Conservation (phyloP, 495 filamentous ascomycete species). For the Cercophora scortea region DNA sequence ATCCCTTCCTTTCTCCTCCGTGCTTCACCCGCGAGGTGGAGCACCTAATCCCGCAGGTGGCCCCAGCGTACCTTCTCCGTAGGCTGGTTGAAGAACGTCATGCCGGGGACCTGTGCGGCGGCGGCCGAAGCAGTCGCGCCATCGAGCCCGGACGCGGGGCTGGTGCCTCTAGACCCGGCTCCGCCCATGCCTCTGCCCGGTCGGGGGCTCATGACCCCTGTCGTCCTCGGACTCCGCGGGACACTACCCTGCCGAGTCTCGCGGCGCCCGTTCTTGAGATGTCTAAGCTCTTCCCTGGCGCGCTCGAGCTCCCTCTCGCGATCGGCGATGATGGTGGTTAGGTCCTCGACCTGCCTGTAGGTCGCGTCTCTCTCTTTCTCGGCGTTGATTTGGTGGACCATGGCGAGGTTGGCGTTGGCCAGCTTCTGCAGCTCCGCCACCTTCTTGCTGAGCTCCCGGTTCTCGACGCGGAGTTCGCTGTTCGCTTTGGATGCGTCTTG, state of each 20-base stretch:
- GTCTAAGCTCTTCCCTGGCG: conserved; percentile 25
- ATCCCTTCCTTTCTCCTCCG: no score
- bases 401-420: conserved; percentile 42
- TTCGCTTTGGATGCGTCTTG: conserved; percentile 53
- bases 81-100: conserved; percentile 15
- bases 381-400: conserved; percentile 44
- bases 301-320: conserved; percentile 52
- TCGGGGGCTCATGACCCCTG: conserved; percentile 35
- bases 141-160: conserved; percentile 29
- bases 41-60: conserved; percentile 29
- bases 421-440: conserved; percentile 42
- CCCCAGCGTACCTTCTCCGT: conserved; percentile 21
- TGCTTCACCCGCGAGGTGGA: not conserved
- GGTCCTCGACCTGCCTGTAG: conserved; percentile 35
- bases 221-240: conserved; percentile 37
- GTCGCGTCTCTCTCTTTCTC: conserved; percentile 25
- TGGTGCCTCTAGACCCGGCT: conserved; percentile 35
- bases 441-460: conserved; percentile 36
- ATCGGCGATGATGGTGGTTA: conserved; percentile 46
- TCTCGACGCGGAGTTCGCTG: conserved; percentile 43
- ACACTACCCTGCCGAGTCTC: conserved; percentile 41
- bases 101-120: conserved; percentile 8
- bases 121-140: conserved; percentile 6
- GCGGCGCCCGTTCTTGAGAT: conserved; percentile 41
- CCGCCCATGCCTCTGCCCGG: conserved; percentile 19